These are phyloP conservation scores for Paramarasmius palmivorus DNA, from an alignment of 1,284 basidiomycete species.

Conservation along the genomic window DNA sequence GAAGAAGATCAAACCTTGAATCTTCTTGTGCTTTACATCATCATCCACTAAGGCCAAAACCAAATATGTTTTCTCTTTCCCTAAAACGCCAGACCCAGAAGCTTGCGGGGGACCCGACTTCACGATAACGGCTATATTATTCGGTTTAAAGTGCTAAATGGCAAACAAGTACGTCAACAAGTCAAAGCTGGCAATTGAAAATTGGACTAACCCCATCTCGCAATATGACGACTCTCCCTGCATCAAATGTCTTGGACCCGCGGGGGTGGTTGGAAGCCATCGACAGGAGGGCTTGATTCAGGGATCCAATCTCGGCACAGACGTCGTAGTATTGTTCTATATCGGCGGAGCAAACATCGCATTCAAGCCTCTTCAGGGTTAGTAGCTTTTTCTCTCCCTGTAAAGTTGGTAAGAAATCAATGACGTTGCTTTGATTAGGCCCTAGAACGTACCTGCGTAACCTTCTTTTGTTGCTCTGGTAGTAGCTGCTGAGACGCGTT, in stretches of 20 bases:
- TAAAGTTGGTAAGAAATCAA: conserved; percentile 10
- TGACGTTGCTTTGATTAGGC: background rate
- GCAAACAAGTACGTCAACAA: conserved; percentile 8
- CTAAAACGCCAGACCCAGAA: conserved; percentile 44
- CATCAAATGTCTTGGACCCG: conserved; percentile 66
- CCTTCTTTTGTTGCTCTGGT: conserved; percentile 91
- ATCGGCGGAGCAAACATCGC: conserved; percentile 67
- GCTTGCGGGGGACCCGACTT: conserved; percentile 60
- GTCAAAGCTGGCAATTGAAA: conserved; percentile 1
- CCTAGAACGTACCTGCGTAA: conserved; percentile 63
- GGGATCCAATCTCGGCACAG: conserved; percentile 64
- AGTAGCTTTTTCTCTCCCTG: conserved; percentile 79
- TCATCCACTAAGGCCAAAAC: conserved; percentile 76
- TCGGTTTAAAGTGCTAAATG: conserved; percentile 74
- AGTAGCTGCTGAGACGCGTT: conserved; percentile 92
- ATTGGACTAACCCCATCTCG: conserved; percentile 71
- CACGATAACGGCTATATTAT: conserved; percentile 76
- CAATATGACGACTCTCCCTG: conserved; percentile 85
- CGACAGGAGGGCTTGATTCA: conserved; percentile 69
- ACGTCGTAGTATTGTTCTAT: conserved; percentile 82
- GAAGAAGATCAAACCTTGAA: conserved; percentile 42
- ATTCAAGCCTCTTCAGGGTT: conserved; percentile 67
- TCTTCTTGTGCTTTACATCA: conserved; percentile 54
- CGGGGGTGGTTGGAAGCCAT: conserved; percentile 65
- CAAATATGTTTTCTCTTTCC: conserved; percentile 61